A percentile compares a stretch with the other conserved stretches of the same genome.
Evolutionary conservation across 495 filamentous ascomycete species (phyloP).

Genomic region (Tirmania nivea): DNA sequence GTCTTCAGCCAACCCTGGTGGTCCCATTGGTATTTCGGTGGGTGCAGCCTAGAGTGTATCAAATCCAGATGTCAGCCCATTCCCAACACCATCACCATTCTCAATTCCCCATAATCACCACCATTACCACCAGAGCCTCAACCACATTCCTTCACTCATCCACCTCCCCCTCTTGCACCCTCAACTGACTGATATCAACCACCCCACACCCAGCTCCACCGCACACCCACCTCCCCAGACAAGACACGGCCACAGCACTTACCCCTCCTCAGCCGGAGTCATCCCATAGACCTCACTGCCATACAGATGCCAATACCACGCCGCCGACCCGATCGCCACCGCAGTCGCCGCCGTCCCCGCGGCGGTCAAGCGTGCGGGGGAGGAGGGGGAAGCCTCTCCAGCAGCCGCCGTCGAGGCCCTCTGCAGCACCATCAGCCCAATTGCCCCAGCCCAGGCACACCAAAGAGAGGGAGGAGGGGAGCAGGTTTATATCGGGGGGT

Average conservation of each 20-base stretch:
- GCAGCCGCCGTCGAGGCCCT: conserved; percentile 35
- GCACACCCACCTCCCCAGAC: not conserved
- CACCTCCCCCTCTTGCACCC: no score
- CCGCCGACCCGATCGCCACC: conserved; percentile 65
- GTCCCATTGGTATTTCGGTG: conserved; percentile 87
- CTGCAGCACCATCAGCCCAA: conserved; percentile 5
- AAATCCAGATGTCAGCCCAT: not conserved
- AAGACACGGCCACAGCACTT: conserved; percentile 23
- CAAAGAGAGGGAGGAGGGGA: not conserved
- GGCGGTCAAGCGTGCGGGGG: conserved; percentile 47
- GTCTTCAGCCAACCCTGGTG: conserved; percentile 77
- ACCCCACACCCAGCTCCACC: conserved; percentile 1
- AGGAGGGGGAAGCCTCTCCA: conserved; percentile 30
- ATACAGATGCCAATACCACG: conserved; percentile 92
- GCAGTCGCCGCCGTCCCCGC: conserved; percentile 65
- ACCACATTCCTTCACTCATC: no score
- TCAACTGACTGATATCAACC: no score
- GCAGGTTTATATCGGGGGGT: not conserved
- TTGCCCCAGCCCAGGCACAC: conserved; percentile 22
- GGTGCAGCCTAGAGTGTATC: conserved; percentile 46
- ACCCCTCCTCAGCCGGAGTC: conserved; percentile 96
- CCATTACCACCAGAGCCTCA: no score
- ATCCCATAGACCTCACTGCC: conserved; percentile 67
- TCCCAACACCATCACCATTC: not conserved
- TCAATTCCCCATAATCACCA: no score